Evolutionary conservation across 2,329 filamentous ascomycete species (phyloP).

Genomic region (Parastagonospora nodorum): DNA sequence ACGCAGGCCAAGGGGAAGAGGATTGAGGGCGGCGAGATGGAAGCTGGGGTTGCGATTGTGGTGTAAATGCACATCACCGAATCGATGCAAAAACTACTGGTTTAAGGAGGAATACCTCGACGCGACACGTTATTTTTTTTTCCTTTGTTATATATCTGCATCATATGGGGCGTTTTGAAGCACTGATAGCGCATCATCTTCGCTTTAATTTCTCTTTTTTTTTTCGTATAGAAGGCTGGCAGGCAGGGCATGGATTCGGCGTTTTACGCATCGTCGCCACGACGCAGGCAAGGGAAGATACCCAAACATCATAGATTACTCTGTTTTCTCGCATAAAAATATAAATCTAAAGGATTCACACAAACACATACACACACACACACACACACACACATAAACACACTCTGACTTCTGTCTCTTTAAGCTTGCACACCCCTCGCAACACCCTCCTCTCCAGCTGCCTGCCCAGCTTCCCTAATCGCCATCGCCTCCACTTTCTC

Average conservation of each 20-base stretch:
- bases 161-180: conserved; percentile 1
- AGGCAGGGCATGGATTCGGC: neutral
- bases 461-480: conserved; percentile 51
- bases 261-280: neutral
- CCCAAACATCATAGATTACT: neutral
- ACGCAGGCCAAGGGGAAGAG: no score
- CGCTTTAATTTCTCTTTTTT: neutral
- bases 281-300: neutral
- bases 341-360: no score
- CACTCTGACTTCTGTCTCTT: neutral
- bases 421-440: neutral
- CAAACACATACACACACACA: no score
- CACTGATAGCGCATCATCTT: conserved; percentile 13
- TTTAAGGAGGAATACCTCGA: no score
- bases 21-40: no score
- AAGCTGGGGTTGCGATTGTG: no score
- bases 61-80: no score
- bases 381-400: no score
- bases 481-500: conserved; percentile 74
- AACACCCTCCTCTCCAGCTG: neutral
- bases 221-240: no score
- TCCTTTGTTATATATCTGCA: neutral
- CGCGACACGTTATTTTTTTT: conserved; percentile 1
- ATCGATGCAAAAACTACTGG: no score
- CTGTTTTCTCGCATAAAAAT: no score